Percentiles rank a stretch among this genome's conserved stretches.
Conservation (phyloP, 164 flowering plant species). For the Chimonanthus praecox region DNA sequence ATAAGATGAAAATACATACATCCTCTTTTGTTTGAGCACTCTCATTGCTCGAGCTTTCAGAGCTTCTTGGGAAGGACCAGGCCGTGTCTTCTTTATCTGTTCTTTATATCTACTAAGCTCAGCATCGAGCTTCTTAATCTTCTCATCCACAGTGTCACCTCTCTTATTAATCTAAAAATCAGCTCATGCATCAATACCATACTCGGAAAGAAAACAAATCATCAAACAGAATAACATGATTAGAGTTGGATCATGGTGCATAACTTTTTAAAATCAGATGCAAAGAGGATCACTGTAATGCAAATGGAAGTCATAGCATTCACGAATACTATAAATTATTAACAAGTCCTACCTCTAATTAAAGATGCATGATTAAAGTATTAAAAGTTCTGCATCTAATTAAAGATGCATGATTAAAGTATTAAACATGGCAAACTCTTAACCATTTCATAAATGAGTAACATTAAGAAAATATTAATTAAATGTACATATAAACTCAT, state of each 20-base stretch:
- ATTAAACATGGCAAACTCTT: neutral
- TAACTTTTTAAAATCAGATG: neutral
- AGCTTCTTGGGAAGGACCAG: slow-evolving; percentile 99
- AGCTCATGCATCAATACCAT: neutral
- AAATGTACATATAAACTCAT: too few relatives aligned
- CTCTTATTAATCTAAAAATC: slow-evolving; percentile 65
- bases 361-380: neutral
- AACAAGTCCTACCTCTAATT: neutral
- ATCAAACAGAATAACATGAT: neutral
- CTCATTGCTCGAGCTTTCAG: slow-evolving; percentile 97
- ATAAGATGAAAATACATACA: slow-evolving; percentile 37
- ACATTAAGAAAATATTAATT: neutral
- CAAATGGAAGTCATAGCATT: neutral
- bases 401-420: neutral
- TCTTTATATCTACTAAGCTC: slow-evolving; percentile 80
- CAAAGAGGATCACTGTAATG: neutral
- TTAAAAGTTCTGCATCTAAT: neutral
- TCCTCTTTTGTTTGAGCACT: slow-evolving; percentile 87
- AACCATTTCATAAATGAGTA: neutral
- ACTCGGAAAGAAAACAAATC: neutral
- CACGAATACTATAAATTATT: neutral
- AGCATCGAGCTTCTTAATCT: slow-evolving; percentile 80
- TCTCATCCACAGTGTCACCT: slow-evolving; percentile 91
- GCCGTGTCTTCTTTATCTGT: slow-evolving; percentile 84
- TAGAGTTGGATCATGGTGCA: neutral